A percentile compares a stretch with the other conserved stretches of the same genome.
phyloP scores from a whole-genome alignment of 768 basidiomycete genomes.

The Podaxis sp. region DNA sequence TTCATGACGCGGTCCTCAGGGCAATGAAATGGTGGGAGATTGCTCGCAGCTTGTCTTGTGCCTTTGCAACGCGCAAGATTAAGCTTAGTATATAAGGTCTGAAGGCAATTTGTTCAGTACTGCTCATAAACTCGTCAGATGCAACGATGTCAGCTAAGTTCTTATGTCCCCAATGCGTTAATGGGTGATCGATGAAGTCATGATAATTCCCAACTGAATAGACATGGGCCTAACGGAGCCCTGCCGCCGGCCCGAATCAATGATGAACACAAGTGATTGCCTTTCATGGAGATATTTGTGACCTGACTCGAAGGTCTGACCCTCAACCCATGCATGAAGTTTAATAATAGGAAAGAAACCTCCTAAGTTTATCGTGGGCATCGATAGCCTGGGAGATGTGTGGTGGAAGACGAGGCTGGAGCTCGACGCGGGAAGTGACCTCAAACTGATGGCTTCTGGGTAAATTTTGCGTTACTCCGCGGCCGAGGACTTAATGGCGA shows the following conservation, averaged over 20 bases:
- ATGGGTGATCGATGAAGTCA: slow-evolving; percentile 1
- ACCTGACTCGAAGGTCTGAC: neutral
- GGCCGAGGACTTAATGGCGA: slow-evolving; percentile 9
- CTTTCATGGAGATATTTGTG: neutral
- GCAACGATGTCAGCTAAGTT: neutral
- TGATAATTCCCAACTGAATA: neutral
- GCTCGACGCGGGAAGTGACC: neutral
- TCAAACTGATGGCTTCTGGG: neutral
- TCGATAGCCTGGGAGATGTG: neutral
- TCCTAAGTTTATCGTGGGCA: neutral
- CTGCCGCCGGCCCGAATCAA: slow-evolving; percentile 2
- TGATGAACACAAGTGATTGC: neutral
- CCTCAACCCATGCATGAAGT: neutral
- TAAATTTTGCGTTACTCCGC: slow-evolving; percentile 1
- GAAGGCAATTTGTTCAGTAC: neutral
- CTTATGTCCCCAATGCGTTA: neutral
- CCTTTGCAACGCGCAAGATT: neutral
- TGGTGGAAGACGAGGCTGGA: neutral
- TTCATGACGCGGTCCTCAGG: neutral
- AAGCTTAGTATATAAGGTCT: neutral
- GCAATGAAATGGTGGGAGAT: neutral
- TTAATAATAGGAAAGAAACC: neutral
- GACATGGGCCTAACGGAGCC: slow-evolving; percentile 1
- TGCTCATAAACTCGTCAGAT: neutral
- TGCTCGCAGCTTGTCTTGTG: too few relatives aligned